Conservation (phyloP, 1,139 yeast species). For the Suzukiozyma palmioleophila region DNA sequence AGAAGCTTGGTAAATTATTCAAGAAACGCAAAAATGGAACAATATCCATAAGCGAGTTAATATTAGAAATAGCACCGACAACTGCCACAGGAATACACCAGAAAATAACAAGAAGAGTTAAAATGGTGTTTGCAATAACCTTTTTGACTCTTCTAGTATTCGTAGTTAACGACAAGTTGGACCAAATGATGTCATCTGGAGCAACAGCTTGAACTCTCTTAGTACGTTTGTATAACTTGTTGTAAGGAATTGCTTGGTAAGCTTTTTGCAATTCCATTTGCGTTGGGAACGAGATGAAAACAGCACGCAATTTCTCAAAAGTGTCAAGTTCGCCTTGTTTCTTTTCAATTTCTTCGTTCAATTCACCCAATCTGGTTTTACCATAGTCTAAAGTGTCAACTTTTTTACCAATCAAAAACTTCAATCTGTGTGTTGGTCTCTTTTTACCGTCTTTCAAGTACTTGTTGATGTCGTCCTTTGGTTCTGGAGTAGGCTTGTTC, state of each 20-base stretch:
- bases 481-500: constrained; percentile 47
- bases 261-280: constrained; percentile 90
- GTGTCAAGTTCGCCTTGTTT: constrained; percentile 49
- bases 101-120: constrained; percentile 59
- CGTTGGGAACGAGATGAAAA: constrained; percentile 79
- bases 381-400: constrained; percentile 79
- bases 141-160: constrained; percentile 38
- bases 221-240: constrained; percentile 56
- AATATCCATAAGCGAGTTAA: constrained; percentile 63
- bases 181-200: constrained; percentile 85
- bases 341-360: constrained; percentile 60
- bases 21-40: constrained; percentile 70
- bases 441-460: constrained; percentile 55
- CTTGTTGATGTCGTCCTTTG: constrained; percentile 54
- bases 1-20: constrained; percentile 56
- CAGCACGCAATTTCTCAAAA: constrained; percentile 59
- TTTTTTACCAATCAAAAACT: constrained; percentile 65
- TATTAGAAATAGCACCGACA: constrained; percentile 88
- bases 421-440: constrained; percentile 63
- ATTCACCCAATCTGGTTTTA: constrained; percentile 59
- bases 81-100: constrained; percentile 97
- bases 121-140: constrained; percentile 37
- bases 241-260: constrained; percentile 71
- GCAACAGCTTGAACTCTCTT: constrained; percentile 58
- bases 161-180: constrained; percentile 51